These are phyloP conservation scores for Phytophthora rubi DNA, from an alignment of 352 stramenopile species.

Conservation along the genomic window DNA sequence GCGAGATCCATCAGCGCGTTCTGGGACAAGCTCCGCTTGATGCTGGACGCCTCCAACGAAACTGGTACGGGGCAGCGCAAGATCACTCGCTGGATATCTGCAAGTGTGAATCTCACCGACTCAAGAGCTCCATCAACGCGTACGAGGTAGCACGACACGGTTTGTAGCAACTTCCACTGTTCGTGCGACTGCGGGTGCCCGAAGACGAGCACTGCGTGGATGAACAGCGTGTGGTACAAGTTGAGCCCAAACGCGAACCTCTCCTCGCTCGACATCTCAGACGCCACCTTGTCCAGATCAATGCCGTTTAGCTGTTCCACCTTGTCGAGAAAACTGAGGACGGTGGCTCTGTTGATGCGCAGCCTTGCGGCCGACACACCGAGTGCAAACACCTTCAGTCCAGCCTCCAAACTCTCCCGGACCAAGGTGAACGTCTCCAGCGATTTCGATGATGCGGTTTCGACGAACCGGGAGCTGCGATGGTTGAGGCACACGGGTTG, in stretches of 20 bases:
- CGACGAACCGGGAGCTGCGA: conserved; percentile 37
- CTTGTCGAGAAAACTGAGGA: conserved; percentile 56
- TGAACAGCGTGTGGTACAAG: conserved; percentile 89
- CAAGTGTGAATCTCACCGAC: conserved; percentile 63
- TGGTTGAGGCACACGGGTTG: conserved; percentile 66
- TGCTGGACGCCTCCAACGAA: conserved; percentile 29
- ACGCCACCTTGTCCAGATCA: conserved; percentile 31
- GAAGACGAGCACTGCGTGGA: conserved; percentile 70
- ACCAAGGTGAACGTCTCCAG: conserved; percentile 22
- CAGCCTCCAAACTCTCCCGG: conserved; percentile 31
- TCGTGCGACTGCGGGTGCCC: conserved; percentile 58
- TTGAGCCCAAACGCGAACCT: conserved; percentile 88
- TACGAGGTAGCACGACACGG: conserved; percentile 55
- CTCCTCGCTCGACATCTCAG: conserved; percentile 32
- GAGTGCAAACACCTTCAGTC: conserved; percentile 42
- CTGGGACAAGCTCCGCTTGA: conserved; percentile 28
- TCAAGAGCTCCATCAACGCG: conserved; percentile 1
- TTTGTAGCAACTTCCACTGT: conserved; percentile 82
- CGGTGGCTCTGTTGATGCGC: conserved; percentile 23
- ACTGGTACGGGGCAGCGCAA: conserved; percentile 61
- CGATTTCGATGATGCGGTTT: not conserved
- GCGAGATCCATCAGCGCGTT: conserved; percentile 43
- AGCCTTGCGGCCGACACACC: conserved; percentile 20
- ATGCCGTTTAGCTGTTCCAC: conserved; percentile 59
- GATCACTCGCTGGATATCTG: conserved; percentile 88